A percentile compares a stretch with the other conserved stretches of the same genome.
These are phyloP conservation scores for Rutstroemia sp. DNA, from an alignment of 2,329 filamentous ascomycete species.

Conservation along the genomic window DNA sequence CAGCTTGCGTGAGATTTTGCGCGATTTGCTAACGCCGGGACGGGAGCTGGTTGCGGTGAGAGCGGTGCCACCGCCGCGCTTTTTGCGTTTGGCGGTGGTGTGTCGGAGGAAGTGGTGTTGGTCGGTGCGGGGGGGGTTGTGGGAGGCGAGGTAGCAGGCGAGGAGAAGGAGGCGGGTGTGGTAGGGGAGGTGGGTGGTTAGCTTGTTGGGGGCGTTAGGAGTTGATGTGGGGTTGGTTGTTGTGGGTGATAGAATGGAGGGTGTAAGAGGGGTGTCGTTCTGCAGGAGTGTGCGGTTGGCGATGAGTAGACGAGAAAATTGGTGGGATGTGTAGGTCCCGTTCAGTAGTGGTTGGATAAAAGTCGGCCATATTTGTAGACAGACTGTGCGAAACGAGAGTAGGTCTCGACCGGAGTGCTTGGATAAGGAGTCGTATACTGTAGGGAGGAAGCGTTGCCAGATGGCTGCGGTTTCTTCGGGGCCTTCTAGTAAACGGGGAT, in stretches of 20 bases:
- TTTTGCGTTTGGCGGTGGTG: constrained; percentile 29
- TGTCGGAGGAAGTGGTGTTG: constrained; percentile 60
- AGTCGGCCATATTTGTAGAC: constrained; percentile 71
- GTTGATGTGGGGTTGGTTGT: constrained; percentile 9
- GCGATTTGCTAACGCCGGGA: constrained; percentile 42
- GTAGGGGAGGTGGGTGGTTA: constrained; percentile 54
- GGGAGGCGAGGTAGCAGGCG: constrained; percentile 73
- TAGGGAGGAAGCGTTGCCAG: constrained; percentile 73
- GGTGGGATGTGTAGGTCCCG: constrained; percentile 60
- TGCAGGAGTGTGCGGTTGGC: constrained; percentile 63
- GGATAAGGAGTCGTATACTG: constrained; percentile 80
- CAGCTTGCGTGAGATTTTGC: constrained; percentile 70
- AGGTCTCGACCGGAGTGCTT: constrained; percentile 76
- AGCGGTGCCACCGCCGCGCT: constrained; percentile 38
- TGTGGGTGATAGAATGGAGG: constrained; percentile 44
- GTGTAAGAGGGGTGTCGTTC: constrained; percentile 62
- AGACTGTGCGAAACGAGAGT: constrained; percentile 61
- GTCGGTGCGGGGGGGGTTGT: constrained; percentile 70
- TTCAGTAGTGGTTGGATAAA: constrained; percentile 74
- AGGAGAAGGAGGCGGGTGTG: constrained; percentile 68
- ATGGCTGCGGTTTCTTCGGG: constrained; percentile 55
- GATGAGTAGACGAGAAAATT: constrained; percentile 79
- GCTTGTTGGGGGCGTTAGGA: constrained; percentile 30
- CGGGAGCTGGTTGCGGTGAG: constrained; percentile 24
- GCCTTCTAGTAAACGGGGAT: constrained; percentile 37